Percentiles rank a stretch among this genome's conserved stretches.
Evolutionary conservation across 2,329 filamentous ascomycete species (phyloP).

Genomic region (Thelonectria discophora): DNA sequence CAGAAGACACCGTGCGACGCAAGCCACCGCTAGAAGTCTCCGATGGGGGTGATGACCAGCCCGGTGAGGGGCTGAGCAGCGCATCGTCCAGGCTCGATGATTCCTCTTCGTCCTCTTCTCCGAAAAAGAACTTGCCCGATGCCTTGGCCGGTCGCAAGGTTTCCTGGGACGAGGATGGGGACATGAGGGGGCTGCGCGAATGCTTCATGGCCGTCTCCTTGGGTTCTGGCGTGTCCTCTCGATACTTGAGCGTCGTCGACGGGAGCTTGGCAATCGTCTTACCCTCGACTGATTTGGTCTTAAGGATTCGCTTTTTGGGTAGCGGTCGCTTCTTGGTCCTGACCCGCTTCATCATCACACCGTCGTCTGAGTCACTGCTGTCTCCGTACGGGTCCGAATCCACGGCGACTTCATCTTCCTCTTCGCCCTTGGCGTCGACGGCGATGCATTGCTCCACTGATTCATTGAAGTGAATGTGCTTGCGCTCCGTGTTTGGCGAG

Average conservation of each 20-base stretch:
- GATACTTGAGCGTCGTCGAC: slow-evolving; percentile 86
- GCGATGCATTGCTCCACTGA: slow-evolving; percentile 96
- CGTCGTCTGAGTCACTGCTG: slow-evolving; percentile 78
- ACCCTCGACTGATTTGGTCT: slow-evolving; percentile 66
- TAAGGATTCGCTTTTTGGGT: slow-evolving; percentile 49
- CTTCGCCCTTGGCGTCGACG: slow-evolving; percentile 83
- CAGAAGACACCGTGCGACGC: slow-evolving; percentile 59
- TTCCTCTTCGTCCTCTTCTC: slow-evolving; percentile 65
- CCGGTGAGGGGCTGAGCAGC: slow-evolving; percentile 41
- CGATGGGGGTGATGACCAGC: slow-evolving; percentile 45
- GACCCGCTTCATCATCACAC: slow-evolving; percentile 82
- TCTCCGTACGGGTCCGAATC: slow-evolving; percentile 62
- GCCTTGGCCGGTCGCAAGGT: slow-evolving; percentile 77
- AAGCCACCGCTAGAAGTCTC: slow-evolving; percentile 45
- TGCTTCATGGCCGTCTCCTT: slow-evolving; percentile 70
- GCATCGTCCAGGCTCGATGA: slow-evolving; percentile 60
- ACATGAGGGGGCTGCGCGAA: slow-evolving; percentile 63
- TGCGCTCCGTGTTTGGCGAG: slow-evolving; percentile 72
- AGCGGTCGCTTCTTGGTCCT: slow-evolving; percentile 64
- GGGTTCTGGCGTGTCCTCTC: slow-evolving; percentile 77
- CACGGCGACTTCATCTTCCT: slow-evolving; percentile 76
- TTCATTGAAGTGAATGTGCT: slow-evolving; percentile 96
- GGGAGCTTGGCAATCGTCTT: slow-evolving; percentile 90
- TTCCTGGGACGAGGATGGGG: slow-evolving; percentile 83
- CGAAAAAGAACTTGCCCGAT: slow-evolving; percentile 70